Evolutionary conservation across 441 rosid species (phyloP), one percentile per base, ranked within the genome.

Genomic region (Euphorbia schlechtendalii): DNA sequence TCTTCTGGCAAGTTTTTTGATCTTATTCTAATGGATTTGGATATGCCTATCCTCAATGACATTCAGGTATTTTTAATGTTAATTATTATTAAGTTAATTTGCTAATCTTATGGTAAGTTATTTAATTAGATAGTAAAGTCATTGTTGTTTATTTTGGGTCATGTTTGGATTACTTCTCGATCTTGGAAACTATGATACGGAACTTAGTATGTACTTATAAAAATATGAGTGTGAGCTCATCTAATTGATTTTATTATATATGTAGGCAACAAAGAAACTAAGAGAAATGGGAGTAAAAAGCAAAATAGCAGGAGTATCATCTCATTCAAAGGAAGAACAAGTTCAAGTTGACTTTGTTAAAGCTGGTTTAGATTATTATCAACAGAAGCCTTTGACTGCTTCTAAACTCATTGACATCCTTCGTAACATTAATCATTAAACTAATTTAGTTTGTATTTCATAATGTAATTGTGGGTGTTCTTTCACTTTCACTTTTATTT

Each of bases 11-110:
- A 72, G 54, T 69, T 25, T 46, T 92, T 89, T 64, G 90, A 87
- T 65, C 82, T 92, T 46, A 84, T 92, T 68, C 76, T 92, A 54
- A 89, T 92, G 98, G 98, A 89, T 64, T 76, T 80, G 81, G 96
- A 86, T 20, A 88, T 90, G 98, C 97, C 97, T 13, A 18, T 88
- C 69, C 83, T 90, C 96, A 84, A 92, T 54, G 97, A 94, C 71
- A 75, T 85, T 55, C 81, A 85, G 94, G 95, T 87, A 80, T 1
- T 1, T 1, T 21, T 5, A 22, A 20, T 8, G 1, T 0, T 10
- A 14, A 28, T 14, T 32, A 21, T 7, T 13, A 24, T 52, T 27
- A 27, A 27, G 25, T 22, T 21, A 30, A 48, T 57, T 17, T 1
- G 8, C 17, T 28, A 59, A 25, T 25, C 9, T 38, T 15, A 13